Base-by-base conservation (phyloP, 495 filamentous ascomycete genomes). In the Penicillium coffeae region DNA sequence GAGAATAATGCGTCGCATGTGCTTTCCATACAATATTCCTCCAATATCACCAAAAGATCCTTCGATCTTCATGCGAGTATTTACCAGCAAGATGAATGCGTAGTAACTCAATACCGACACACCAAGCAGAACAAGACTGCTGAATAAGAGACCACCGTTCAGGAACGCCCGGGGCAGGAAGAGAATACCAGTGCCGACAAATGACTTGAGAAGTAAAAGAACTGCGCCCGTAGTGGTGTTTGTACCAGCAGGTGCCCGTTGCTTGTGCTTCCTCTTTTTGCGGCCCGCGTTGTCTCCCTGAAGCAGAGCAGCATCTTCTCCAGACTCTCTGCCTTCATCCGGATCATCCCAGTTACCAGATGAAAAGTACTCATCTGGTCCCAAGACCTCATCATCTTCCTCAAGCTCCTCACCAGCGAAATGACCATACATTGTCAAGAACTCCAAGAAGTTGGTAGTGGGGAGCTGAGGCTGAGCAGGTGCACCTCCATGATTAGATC, bases 71-170 rank as follows among this genome's bases (percentile, higher is more conserved):
- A 95, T 69, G 43, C 94, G 83, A 8, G 90, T 90, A 48, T 83
- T 86, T 25, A 96, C 90, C 15, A 98, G 79, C 16, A 97, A 74
- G 12, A 97, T 88, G 67, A 98, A 98, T 69, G 89, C 95, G 72
- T 96, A 96, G 68, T 93, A 97, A 59, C 88, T 94, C 44, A 98
- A 69, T 3, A 79, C 63, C 2, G 93, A 90, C 16, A 96, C 88
- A 47, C 77, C 80, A 14, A 98, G 72, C 12, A 98, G 77, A 25
- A 97, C 89, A 44, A 95, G 48, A 63, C 89, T 94, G 62, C 89
- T 95, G 69, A 98, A 98, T 34, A 97, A 70, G 89, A 98, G 96
- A 45, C 93, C 93, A 39, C 93, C 93, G 56, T 97, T 98, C 38
- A 95, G 77, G 67, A 91, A 89, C 12, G 93, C 93, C 51, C 89